phyloP scores from a whole-genome alignment of 352 stramenopile genomes.

The Phytopythium litorale region DNA sequence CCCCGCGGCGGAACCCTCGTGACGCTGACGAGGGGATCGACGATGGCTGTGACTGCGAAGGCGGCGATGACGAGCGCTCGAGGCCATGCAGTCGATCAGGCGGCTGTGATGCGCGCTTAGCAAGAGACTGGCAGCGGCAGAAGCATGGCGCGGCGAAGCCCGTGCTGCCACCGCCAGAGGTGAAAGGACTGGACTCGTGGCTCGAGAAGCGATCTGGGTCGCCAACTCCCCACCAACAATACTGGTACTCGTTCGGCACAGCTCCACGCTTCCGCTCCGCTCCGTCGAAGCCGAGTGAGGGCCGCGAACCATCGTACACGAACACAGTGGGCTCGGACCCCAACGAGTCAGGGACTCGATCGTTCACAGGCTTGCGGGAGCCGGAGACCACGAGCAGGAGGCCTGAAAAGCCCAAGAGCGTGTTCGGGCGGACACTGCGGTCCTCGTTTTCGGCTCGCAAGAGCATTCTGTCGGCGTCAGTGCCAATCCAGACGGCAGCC shows the following conservation, averaged over 20 bases:
- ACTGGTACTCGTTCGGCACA: constrained; percentile 8
- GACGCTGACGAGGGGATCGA: constrained; percentile 4
- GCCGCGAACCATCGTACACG: background rate
- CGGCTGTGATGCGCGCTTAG: background rate
- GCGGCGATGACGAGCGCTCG: background rate
- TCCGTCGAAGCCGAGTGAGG: constrained; percentile 15
- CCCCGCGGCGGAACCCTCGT: background rate
- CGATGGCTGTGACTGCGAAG: constrained; percentile 4
- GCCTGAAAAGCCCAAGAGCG: constrained; percentile 21
- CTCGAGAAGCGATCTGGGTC: constrained; percentile 23
- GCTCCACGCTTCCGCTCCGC: constrained; percentile 8
- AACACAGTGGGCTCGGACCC: background rate
- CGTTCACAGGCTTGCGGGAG: background rate
- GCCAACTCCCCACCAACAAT: constrained; percentile 4
- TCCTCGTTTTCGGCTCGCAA: constrained; percentile 8
- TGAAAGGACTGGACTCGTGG: constrained; percentile 40
- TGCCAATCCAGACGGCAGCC: background rate
- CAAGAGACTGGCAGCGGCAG: background rate
- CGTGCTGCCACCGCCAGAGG: constrained; percentile 12
- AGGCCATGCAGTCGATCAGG: background rate
- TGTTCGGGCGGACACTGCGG: constrained; percentile 16
- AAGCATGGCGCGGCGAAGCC: background rate
- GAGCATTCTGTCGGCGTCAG: background rate
- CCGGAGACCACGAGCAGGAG: background rate
- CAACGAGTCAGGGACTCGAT: background rate